These are phyloP conservation scores for Diutina siamensis DNA, from an alignment of 1,139 yeast species.

Conservation along the genomic window DNA sequence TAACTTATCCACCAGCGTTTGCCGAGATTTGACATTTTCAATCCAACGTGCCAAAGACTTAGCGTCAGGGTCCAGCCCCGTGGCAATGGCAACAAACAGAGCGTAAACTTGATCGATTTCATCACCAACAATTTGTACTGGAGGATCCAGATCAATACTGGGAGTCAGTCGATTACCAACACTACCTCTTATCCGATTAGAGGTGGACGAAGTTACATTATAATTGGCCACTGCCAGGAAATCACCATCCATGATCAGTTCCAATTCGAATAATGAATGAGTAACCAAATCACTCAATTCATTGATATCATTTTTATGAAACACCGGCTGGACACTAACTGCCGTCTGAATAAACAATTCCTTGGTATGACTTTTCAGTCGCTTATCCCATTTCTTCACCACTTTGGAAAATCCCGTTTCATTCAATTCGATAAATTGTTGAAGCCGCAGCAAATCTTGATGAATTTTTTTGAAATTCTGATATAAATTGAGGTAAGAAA, in stretches of 20 bases:
- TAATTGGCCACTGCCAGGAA: conserved; percentile 13
- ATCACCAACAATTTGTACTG: not conserved
- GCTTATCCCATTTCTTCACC: conserved; percentile 93
- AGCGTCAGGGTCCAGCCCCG: conserved; percentile 33
- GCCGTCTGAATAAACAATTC: conserved; percentile 87
- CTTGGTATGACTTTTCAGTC: conserved; percentile 89
- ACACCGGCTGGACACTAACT: conserved; percentile 92
- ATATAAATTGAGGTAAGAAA: conserved; percentile 43
- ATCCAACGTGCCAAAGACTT: conserved; percentile 37
- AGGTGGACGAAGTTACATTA: conserved; percentile 10
- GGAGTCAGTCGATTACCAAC: not conserved
- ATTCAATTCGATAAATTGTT: conserved; percentile 86
- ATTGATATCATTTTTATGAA: conserved; percentile 81
- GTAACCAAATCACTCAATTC: conserved; percentile 76
- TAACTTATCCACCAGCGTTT: not conserved
- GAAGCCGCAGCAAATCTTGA: conserved; percentile 75
- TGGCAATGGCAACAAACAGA: conserved; percentile 53
- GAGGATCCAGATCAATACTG: not conserved
- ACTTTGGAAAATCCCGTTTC: conserved; percentile 95
- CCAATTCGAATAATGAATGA: conserved; percentile 67
- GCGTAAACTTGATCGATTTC: conserved; percentile 57
- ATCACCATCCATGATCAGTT: conserved; percentile 79
- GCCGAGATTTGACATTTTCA: conserved; percentile 28
- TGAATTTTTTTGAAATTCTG: conserved; percentile 86
- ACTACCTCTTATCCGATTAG: not conserved